Evolutionary conservation across 2,329 filamentous ascomycete genomes (phyloP), one percentile per base, ranked within the genome.

Genomic region (Phaeomoniella chlamydospora): DNA sequence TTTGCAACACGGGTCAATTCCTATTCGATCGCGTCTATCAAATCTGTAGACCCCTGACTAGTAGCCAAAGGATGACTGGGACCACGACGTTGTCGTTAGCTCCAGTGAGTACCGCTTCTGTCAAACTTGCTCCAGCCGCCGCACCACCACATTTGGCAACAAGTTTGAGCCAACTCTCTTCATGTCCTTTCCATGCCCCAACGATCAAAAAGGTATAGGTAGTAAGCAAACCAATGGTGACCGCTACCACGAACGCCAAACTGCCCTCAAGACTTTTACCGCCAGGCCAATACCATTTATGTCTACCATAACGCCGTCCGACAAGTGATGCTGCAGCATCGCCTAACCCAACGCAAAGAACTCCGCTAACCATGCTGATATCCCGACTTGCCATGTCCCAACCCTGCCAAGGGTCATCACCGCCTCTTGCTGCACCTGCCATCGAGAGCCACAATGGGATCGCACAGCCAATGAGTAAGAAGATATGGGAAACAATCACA

Each of bases 1-100:
- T n/a, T n/a, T n/a, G n/a, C n/a, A n/a, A n/a, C n/a, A n/a, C n/a
- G n/a, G n/a, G n/a, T n/a, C n/a, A n/a, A n/a, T n/a, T n/a, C n/a
- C n/a, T n/a, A n/a, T n/a, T n/a, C n/a, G n/a, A n/a, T n/a, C n/a
- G n/a, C n/a, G n/a, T n/a, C n/a, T n/a, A n/a, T 42, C 40, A 50
- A 31, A 53, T 37, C 41, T 45, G 70, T 41, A 88, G 57, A 14
- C 83, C 84, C 58, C 88, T 81, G 29, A 94, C 86, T 49, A 93
- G 77, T 40, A 87, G 72, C 90, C 90, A 98, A 41, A 98, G 61
- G 35, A 93, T 77, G 39, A 98, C 75, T 3, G 90, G 90, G 43
- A 96, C 88, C 43, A 96, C 79, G 13, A 98, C 90, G 65, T 98
- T 98, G 66, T 98, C 90, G 57, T 98, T 98, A 18, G 88, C 90